Conservation (phyloP, 305 asterid species). For the Solanum aculeatissimum region DNA sequence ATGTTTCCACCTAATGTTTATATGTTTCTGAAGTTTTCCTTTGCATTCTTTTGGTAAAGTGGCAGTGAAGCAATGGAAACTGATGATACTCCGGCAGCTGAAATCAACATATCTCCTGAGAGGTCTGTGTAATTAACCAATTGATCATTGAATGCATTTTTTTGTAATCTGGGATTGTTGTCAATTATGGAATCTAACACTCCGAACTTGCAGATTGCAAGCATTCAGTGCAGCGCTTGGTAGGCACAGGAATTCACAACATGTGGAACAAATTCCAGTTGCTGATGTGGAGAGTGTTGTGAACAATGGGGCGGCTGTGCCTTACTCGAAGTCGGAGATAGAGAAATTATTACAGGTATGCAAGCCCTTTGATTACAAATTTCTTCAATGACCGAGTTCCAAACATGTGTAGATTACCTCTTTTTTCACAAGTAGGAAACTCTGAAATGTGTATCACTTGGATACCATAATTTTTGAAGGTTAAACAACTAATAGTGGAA, state of each 20-base stretch:
- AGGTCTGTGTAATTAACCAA: constrained; percentile 31
- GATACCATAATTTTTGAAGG: background rate
- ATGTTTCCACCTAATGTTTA: background rate
- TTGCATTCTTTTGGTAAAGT: constrained; percentile 19
- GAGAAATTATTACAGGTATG: constrained; percentile 65
- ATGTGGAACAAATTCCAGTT: constrained; percentile 56
- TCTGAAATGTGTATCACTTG: background rate
- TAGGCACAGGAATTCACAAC: constrained; percentile 58
- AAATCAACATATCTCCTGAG: constrained; percentile 22
- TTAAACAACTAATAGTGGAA: background rate
- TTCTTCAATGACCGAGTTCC: background rate
- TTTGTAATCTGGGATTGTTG: background rate
- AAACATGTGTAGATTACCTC: background rate
- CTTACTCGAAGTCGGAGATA: constrained; percentile 54
- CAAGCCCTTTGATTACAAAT: background rate
- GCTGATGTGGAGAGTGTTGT: constrained; percentile 63
- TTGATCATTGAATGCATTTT: background rate
- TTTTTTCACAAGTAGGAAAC: background rate
- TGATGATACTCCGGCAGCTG: constrained; percentile 49
- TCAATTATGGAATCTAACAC: background rate
- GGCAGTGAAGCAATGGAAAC: constrained; percentile 69
- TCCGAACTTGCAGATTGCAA: constrained; percentile 38
- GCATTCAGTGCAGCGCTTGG: constrained; percentile 64
- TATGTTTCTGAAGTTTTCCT: background rate
- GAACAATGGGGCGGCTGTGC: constrained; percentile 44